Evolutionary conservation across 2,329 filamentous ascomycete genomes (phyloP).

Genomic region (Pyricularia pennisetigena): DNA sequence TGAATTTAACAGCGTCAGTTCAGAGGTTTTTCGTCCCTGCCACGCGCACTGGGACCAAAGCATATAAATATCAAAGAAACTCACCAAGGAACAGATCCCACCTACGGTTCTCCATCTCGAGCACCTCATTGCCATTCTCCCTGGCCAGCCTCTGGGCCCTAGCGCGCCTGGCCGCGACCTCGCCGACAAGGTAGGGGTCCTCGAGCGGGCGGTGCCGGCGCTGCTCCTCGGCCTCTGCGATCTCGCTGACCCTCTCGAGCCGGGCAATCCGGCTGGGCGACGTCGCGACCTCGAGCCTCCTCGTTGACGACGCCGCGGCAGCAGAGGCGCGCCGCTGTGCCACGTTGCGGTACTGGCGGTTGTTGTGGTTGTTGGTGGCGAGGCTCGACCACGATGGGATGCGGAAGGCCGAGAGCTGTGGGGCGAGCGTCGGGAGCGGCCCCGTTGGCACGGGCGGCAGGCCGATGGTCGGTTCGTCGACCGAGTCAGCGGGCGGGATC

Average conservation of each 20-base stretch:
- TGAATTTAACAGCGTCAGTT: not conserved
- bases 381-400: conserved; percentile 49
- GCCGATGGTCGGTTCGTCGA: conserved; percentile 22
- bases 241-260: conserved; percentile 1
- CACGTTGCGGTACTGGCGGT: conserved; percentile 53
- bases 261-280: not conserved
- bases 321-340: conserved; percentile 49
- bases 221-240: conserved; percentile 13
- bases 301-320: conserved; percentile 22
- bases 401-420: conserved; percentile 42
- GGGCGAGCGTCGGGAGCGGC: conserved; percentile 14
- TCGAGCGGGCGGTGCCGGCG: conserved; percentile 40
- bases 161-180: conserved; percentile 49
- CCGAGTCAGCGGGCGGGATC: conserved; percentile 7
- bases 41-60: not conserved
- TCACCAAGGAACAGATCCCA: conserved; percentile 53
- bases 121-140: conserved; percentile 43
- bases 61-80: conserved; percentile 18
- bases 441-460: conserved; percentile 39
- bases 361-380: conserved; percentile 38
- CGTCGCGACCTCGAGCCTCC: conserved; percentile 11
- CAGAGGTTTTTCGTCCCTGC: not conserved
- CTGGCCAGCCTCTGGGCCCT: conserved; percentile 46
- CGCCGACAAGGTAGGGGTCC: conserved; percentile 58
- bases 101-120: conserved; percentile 45